These are phyloP conservation scores for Friedmanniomyces endolithicus DNA, from an alignment of 495 filamentous ascomycete genomes.

Conservation along the genomic window DNA sequence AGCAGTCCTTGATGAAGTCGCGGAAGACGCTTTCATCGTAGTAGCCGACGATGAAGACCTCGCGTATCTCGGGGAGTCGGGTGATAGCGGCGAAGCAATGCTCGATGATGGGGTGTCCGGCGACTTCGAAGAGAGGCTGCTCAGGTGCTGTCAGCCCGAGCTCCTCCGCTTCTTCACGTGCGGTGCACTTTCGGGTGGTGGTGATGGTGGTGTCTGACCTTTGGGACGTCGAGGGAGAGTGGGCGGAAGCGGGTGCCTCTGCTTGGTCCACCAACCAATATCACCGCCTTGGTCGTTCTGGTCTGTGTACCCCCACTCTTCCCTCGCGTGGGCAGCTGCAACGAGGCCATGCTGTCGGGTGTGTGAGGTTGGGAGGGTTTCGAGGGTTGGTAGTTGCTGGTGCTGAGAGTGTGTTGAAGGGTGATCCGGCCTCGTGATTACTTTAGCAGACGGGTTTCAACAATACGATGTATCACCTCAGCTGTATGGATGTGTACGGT, in stretches of 20 bases:
- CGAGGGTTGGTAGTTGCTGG: too few relatives aligned
- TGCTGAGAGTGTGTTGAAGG: not conserved
- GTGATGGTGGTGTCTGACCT: conserved; percentile 43
- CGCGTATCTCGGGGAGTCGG: conserved; percentile 83
- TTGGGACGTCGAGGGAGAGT: conserved; percentile 91
- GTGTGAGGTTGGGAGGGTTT: not conserved
- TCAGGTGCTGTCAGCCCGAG: not conserved
- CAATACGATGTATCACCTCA: too few relatives aligned
- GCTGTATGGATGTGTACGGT: too few relatives aligned
- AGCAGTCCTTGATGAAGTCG: conserved; percentile 88
- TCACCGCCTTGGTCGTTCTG: conserved; percentile 60
- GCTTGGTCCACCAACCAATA: conserved; percentile 74
- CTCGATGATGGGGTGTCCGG: conserved; percentile 91
- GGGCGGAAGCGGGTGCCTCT: conserved; percentile 93
- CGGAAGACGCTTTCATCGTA: conserved; percentile 96
- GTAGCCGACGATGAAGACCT: conserved; percentile 96
- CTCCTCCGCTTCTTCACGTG: not conserved
- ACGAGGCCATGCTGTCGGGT: conserved; percentile 10
- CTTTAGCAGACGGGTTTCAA: too few relatives aligned
- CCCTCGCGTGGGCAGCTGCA: conserved; percentile 28
- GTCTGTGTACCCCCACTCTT: conserved; percentile 27
- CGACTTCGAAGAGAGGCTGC: conserved; percentile 96
- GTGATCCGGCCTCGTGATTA: too few relatives aligned
- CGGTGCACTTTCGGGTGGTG: not conserved
- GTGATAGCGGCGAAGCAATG: conserved; percentile 88